Base-by-base conservation (phyloP, 352 stramenopile species). In the Thalassiosira ordinaria region DNA sequence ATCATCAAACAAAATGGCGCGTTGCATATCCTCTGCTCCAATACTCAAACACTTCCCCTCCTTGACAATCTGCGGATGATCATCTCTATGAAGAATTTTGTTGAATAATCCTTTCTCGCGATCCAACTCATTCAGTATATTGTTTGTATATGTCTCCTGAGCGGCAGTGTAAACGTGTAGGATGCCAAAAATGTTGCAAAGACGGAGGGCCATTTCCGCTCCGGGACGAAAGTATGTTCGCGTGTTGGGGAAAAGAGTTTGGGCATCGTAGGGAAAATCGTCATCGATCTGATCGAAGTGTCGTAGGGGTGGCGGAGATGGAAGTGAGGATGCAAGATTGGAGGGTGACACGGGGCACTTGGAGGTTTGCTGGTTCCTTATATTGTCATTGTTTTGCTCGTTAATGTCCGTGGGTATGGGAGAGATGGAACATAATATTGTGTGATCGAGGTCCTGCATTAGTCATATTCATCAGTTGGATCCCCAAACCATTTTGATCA, bases 221-320 rank as follows among this genome's bases (percentile, higher is more conserved):
- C 71, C 71, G 31, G 78, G 78, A 63, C 78, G 78, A 39, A 81
- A 74, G 35, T 82, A 85, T 14, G 78, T 85, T 22, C 78, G 60
- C 33, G 65, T 82, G 20, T 85, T 85, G 11, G 78, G 71, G n/a
- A 39, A 26, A 8, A 79, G 39, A 60, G 44, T 84, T 41, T 59
- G 16, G 9, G 27, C 3, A 57, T 85, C 57, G 53, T 71, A 81
- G 2, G 70, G 69, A 47, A 85, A 82, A 37, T 85, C 72, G 20
- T 85, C 78, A 24, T 85, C 78, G 1, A 85, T 78, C 71, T 82
- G 78, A 67, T 85, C 71, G 61, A 82, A 82, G 27, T 82, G n/a
- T 26, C 72, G 35, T 13, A 85, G 31, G 14, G 7, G 18, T 41
- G 76, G 68, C 5, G 70, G 37, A 14, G 52, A 31, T 57, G 57